phyloP scores from a whole-genome alignment of 306 rosid genomes.

The Quercus wislizeni region DNA sequence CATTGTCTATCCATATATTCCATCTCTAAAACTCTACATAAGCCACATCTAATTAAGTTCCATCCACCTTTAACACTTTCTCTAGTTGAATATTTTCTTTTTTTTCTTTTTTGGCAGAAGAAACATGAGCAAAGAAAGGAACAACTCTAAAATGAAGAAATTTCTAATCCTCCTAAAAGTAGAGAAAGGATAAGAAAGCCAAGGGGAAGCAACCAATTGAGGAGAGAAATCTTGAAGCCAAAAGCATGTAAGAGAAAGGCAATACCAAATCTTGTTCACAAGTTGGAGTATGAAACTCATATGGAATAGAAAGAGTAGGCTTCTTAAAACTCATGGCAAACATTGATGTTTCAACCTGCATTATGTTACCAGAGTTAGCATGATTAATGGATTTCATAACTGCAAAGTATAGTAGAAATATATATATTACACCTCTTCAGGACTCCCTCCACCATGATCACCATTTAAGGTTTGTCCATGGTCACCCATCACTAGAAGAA shows the following conservation, averaged over 20 bases:
- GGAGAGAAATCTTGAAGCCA: conserved; percentile 7
- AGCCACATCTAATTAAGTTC: neutral
- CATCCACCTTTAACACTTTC: neutral
- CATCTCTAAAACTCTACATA: neutral
- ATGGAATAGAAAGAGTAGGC: conserved; percentile 42
- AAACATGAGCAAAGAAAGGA: conserved; percentile 9
- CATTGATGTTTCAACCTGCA: conserved; percentile 86
- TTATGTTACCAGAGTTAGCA: conserved; percentile 27
- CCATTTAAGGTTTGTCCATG: conserved; percentile 98
- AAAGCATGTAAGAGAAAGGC: conserved; percentile 17
- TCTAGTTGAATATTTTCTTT: neutral
- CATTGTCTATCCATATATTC: neutral
- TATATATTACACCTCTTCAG: conserved; percentile 73
- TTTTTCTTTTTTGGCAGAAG: neutral
- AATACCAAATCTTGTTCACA: conserved; percentile 71
- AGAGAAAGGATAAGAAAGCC: neutral
- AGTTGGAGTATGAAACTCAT: conserved; percentile 48
- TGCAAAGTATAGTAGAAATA: neutral
- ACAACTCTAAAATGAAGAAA: conserved; percentile 3
- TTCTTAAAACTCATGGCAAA: conserved; percentile 85
- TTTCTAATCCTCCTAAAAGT: neutral
- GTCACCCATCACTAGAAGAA: conserved; percentile 97
- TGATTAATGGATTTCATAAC: neutral
- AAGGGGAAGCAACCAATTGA: conserved; percentile 4
- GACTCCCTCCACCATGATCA: conserved; percentile 97